Percentiles rank a stretch among this genome's conserved stretches.
These are phyloP conservation scores for Saturnispora ahearnii DNA, from an alignment of 805 yeast genomes.

Conservation along the genomic window DNA sequence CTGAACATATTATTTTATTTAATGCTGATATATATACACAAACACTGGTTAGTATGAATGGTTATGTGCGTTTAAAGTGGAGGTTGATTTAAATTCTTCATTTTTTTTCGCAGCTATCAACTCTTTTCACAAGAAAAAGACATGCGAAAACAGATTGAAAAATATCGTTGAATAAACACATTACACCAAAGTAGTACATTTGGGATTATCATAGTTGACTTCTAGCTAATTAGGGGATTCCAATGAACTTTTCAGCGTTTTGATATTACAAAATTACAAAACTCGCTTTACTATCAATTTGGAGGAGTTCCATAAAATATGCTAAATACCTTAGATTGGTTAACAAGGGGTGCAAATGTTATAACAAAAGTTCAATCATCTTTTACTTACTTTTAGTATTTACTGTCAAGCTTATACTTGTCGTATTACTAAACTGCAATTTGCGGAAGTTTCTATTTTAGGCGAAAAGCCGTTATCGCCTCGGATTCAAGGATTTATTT, in stretches of 20 bases:
- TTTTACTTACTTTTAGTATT: neutral
- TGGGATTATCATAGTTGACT: neutral
- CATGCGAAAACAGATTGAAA: neutral
- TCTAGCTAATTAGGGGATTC: neutral
- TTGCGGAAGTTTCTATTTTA: neutral
- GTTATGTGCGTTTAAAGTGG: neutral
- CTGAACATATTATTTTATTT: constrained; percentile 37
- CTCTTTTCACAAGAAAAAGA: neutral
- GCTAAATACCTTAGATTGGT: too few species aligned
- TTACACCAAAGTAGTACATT: neutral
- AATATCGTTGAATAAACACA: neutral
- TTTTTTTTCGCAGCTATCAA: neutral
- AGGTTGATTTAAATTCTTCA: neutral
- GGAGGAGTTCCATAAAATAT: too few species aligned
- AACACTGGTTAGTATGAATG: constrained; percentile 28
- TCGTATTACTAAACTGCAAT: neutral
- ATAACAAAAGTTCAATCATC: neutral
- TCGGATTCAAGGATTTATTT: neutral
- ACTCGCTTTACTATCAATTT: too few species aligned
- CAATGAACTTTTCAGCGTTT: neutral
- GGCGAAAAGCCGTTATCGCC: neutral
- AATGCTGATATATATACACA: constrained; percentile 38
- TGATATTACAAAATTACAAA: neutral
- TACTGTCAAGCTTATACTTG: neutral
- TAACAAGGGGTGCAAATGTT: too few species aligned